A percentile compares a stretch with the other conserved stretches of the same genome.
Conservation (phyloP, 306 rosid species). For the Gleditsia sinensis region DNA sequence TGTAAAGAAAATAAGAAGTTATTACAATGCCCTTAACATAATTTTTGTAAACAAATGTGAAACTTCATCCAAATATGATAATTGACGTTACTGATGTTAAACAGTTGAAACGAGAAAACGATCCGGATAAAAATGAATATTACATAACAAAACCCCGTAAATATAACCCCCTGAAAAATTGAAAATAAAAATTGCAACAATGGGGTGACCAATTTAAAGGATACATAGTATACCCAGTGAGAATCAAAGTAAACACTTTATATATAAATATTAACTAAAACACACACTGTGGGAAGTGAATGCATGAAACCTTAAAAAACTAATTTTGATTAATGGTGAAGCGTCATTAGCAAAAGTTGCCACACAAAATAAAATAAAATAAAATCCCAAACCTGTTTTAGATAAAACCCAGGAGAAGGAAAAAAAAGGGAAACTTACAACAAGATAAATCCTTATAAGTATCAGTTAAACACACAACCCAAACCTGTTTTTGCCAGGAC, state of each 20-base stretch:
- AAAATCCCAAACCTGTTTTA: neutral
- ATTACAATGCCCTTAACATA: neutral
- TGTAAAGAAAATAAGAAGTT: conserved; percentile 3
- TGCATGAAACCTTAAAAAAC: too few relatives aligned
- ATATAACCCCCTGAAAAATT: neutral
- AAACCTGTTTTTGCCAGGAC: conserved; percentile 42
- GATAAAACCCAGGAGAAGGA: neutral
- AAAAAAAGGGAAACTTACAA: neutral
- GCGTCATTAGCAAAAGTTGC: neutral
- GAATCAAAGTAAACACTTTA: too few relatives aligned
- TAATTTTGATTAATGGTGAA: too few relatives aligned
- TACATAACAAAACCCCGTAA: too few relatives aligned
- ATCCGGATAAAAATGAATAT: too few relatives aligned
- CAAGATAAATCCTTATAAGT: neutral
- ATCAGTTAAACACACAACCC: neutral
- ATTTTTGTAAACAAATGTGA: neutral
- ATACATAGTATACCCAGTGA: too few relatives aligned
- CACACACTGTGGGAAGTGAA: too few relatives aligned
- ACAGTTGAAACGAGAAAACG: neutral
- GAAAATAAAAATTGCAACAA: neutral
- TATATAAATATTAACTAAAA: too few relatives aligned
- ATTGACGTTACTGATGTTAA: neutral
- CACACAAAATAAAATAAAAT: neutral
- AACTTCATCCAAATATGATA: neutral
- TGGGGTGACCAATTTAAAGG: too few relatives aligned